Evolutionary conservation across 2,329 filamentous ascomycete genomes (phyloP).

Genomic region (Epichloe scottii): DNA sequence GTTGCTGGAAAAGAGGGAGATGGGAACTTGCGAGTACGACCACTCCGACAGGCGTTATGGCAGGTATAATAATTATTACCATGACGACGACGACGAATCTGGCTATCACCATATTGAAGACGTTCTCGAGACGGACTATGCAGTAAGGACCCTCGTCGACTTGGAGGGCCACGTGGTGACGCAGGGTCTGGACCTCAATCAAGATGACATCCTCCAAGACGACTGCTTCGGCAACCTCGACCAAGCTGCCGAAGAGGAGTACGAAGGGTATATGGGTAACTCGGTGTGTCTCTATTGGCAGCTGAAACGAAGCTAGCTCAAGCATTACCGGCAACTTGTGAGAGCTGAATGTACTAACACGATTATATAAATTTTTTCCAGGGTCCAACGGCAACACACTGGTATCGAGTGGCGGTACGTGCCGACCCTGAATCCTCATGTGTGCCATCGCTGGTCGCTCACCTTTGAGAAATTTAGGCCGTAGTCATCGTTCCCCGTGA

Average conservation of each 20-base stretch:
- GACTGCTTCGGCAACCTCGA: constrained; percentile 10
- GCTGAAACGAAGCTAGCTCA: not conserved
- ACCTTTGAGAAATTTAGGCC: constrained; percentile 4
- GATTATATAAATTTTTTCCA: constrained; percentile 2
- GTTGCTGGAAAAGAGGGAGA: constrained; percentile 17
- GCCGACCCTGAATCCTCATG: not conserved
- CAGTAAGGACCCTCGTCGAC: constrained; percentile 15
- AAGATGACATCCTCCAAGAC: constrained; percentile 12
- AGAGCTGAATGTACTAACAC: not conserved
- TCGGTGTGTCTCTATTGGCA: constrained; percentile 10
- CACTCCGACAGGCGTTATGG: not conserved
- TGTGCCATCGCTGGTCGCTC: not conserved
- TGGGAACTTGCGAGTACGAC: constrained; percentile 8
- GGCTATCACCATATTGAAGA: constrained; percentile 9
- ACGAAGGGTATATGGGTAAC: constrained; percentile 17
- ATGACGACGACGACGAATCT: constrained; percentile 3
- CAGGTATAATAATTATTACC: constrained; percentile 1
- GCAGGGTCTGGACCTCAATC: constrained; percentile 8
- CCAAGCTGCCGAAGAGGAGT: constrained; percentile 10
- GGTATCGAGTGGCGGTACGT: constrained; percentile 13
- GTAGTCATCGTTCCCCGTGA: constrained; percentile 11
- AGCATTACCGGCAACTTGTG: not conserved
- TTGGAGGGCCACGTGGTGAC: constrained; percentile 13
- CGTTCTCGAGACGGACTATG: constrained; percentile 3
- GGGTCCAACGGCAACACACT: constrained; percentile 13